phyloP scores from a whole-genome alignment of 192 early-diverging fungal genomes.

The Coemansia javaensis region DNA sequence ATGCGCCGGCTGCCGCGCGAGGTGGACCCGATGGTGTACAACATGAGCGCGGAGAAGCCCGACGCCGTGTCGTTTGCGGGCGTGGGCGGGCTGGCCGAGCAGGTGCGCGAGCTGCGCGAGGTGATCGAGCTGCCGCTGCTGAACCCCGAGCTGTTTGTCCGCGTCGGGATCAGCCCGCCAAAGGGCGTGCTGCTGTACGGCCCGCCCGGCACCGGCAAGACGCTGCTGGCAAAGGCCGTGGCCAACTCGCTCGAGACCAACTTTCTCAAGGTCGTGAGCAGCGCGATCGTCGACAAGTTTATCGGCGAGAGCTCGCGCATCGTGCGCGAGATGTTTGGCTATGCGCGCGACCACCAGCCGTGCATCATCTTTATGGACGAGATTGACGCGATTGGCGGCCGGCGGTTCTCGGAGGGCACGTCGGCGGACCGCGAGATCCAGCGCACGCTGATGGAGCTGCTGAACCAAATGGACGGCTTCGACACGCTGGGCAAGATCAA shows the following conservation, averaged over 20 bases:
- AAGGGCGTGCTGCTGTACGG: constrained; percentile 97
- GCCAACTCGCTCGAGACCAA: constrained; percentile 96
- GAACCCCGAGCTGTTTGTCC: constrained; percentile 96
- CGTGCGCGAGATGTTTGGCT: constrained; percentile 99
- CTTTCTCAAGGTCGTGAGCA: constrained; percentile 97
- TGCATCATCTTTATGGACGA: constrained; percentile 99
- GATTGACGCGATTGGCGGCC: constrained; percentile 98
- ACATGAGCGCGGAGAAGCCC: constrained; percentile 97
- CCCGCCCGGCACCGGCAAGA: constrained; percentile 98
- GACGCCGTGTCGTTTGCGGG: constrained; percentile 94
- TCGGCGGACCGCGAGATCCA: constrained; percentile 99
- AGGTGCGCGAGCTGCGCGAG: constrained; percentile 97
- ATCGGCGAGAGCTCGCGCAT: constrained; percentile 98
- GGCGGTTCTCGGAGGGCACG: constrained; percentile 97
- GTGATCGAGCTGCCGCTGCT: constrained; percentile 98
- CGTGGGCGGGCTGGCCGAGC: constrained; percentile 91
- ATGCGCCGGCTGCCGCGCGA: constrained; percentile 98
- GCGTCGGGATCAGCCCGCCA: constrained; percentile 97
- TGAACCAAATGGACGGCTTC: constrained; percentile 99
- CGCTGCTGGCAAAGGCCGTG: constrained; percentile 93
- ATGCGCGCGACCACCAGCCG: constrained; percentile 98
- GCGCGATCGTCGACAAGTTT: constrained; percentile 99
- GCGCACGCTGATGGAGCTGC: constrained; percentile 96
- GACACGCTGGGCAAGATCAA: constrained; percentile 97
- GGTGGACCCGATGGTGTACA: constrained; percentile 99